These are phyloP conservation scores for Tetrapyrgos nigripes DNA, from an alignment of 1,284 basidiomycete species.

Conservation along the genomic window DNA sequence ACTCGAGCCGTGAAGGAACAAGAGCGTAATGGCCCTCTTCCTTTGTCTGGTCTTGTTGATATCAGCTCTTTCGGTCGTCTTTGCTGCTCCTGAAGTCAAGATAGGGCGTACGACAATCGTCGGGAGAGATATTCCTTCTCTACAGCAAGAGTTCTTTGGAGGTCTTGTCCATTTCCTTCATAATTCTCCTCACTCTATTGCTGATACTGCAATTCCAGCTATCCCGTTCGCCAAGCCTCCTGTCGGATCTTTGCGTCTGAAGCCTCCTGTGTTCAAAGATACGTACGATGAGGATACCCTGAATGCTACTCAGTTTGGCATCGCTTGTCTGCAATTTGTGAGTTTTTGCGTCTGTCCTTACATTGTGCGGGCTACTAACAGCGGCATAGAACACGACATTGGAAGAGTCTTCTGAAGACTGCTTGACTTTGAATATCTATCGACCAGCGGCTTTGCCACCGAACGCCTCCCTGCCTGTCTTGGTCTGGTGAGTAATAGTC, in stretches of 20 bases:
- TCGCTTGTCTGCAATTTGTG: conserved; percentile 44
- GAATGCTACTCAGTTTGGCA: conserved; percentile 46
- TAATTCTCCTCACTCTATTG: not conserved
- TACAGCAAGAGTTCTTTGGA: conserved; percentile 23
- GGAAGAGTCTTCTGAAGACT: conserved; percentile 48
- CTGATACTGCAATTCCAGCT: conserved; percentile 1
- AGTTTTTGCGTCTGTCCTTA: not conserved
- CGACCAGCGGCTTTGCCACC: conserved; percentile 40
- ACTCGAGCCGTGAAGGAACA: not conserved
- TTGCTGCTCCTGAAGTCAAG: conserved; percentile 17
- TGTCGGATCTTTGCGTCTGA: conserved; percentile 14
- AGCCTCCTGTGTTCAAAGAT: conserved; percentile 13
- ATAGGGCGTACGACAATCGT: conserved; percentile 19
- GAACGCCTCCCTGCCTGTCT: conserved; percentile 41
- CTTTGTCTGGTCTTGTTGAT: not conserved
- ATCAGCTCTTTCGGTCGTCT: not conserved
- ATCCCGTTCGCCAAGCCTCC: conserved; percentile 22
- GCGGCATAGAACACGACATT: conserved; percentile 23
- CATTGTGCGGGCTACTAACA: not conserved
- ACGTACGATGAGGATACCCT: conserved; percentile 32
- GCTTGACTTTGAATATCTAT: conserved; percentile 53
- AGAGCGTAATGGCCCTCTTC: not conserved
- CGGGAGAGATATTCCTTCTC: conserved; percentile 15
- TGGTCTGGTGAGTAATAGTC: conserved; percentile 37
- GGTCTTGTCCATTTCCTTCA: conserved; percentile 11